phyloP scores from a whole-genome alignment of 768 basidiomycete genomes.

The Tylopilus subfusipes region DNA sequence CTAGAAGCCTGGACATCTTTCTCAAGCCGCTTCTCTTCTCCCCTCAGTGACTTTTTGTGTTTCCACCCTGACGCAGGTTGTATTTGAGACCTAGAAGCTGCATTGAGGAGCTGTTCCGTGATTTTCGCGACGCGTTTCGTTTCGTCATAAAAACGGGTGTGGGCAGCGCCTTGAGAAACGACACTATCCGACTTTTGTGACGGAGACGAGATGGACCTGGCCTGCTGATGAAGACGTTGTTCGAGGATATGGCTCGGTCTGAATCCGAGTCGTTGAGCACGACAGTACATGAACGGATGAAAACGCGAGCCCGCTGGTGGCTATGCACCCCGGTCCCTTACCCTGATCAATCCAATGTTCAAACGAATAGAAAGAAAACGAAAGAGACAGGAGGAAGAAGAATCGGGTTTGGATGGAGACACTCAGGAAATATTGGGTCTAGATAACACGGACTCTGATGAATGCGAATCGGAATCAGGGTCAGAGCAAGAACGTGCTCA shows the following conservation, averaged over 20 bases:
- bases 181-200: background rate
- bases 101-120: conserved; percentile 35
- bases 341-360: conserved; percentile 49
- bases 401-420: conserved; percentile 61
- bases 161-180: background rate
- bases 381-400: conserved; percentile 57
- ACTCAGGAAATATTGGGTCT: conserved; percentile 61
- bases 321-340: conserved; percentile 13
- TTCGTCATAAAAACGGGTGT: background rate
- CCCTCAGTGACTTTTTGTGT: conserved; percentile 34
- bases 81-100: conserved; percentile 26
- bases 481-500: conserved; percentile 29
- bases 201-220: background rate
- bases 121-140: conserved; percentile 13
- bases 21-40: conserved; percentile 38
- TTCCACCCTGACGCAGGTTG: conserved; percentile 35
- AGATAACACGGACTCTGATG: conserved; percentile 74
- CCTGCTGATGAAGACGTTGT: conserved; percentile 2
- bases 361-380: conserved; percentile 72
- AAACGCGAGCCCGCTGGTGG: conserved; percentile 21
- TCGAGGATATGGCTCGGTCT: conserved; percentile 11
- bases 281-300: conserved; percentile 31
- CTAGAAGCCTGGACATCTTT: conserved; percentile 15
- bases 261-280: conserved; percentile 16
- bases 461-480: conserved; percentile 34